A percentile compares a stretch with the other conserved stretches of the same genome.
phyloP scores from a whole-genome alignment of 1,284 basidiomycete genomes.

The Apiotrichum siamense region DNA sequence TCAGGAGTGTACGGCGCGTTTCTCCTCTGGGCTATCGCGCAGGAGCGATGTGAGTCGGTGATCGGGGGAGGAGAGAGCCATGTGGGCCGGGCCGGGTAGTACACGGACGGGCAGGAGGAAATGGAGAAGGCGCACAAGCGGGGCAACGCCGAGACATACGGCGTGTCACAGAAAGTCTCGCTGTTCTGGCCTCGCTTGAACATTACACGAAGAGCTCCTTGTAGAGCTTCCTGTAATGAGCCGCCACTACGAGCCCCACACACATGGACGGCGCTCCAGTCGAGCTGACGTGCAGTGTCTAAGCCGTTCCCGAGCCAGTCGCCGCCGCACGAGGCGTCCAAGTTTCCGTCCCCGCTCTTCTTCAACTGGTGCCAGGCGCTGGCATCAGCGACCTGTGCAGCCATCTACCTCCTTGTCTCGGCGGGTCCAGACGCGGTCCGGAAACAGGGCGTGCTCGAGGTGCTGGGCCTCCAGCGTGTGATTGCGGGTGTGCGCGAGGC shows the following conservation, averaged over 20 bases:
- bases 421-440: constrained; percentile 22
- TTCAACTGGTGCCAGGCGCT: constrained; percentile 82
- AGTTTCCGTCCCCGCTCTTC: constrained; percentile 81
- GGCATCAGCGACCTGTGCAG: constrained; percentile 69
- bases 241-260: background rate
- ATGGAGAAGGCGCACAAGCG: too few species aligned
- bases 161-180: background rate
- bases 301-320: constrained; percentile 70
- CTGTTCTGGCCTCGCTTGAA: background rate
- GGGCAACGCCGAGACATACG: too few species aligned
- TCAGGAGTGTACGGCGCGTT: constrained; percentile 48
- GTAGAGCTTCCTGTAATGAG: too few species aligned
- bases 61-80: background rate
- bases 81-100: too few species aligned
- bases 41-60: constrained; percentile 79
- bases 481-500: background rate
- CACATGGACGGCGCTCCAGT: background rate
- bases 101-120: too few species aligned
- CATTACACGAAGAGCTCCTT: too few species aligned
- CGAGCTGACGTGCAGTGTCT: constrained; percentile 55
- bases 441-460: constrained; percentile 5
- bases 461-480: constrained; percentile 28
- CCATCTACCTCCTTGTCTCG: constrained; percentile 66
- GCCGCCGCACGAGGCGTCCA: constrained; percentile 39
- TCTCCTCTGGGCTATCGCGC: constrained; percentile 79